These are phyloP conservation scores for Aspergillus tubingensis DNA, from an alignment of 2,329 filamentous ascomycete species.

Conservation along the genomic window DNA sequence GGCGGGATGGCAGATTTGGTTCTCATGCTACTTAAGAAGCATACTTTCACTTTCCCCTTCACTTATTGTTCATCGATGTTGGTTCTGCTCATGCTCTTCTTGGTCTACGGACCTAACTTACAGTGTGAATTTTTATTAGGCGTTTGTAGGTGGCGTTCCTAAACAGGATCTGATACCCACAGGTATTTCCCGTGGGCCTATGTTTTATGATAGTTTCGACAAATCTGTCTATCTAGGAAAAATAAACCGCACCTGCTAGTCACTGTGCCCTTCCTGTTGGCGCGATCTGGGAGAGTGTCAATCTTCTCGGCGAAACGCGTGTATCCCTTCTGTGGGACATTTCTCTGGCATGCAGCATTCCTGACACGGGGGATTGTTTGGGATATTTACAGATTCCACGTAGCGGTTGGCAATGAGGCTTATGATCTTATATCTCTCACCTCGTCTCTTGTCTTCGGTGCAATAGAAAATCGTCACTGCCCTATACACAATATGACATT, in stretches of 20 bases:
- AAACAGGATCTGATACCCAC: not conserved
- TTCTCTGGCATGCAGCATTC: conserved; percentile 11
- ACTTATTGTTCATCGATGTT: not conserved
- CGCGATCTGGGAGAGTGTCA: not conserved
- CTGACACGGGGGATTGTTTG: not conserved
- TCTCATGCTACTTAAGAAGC: conserved; percentile 22
- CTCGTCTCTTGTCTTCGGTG: not conserved
- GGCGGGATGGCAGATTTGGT: conserved; percentile 56
- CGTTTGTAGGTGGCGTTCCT: conserved; percentile 12
- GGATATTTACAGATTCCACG: conserved; percentile 14
- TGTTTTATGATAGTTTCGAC: not conserved
- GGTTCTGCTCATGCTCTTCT: not conserved
- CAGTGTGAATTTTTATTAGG: not conserved
- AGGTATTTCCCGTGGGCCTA: not conserved
- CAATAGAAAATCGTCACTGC: not conserved
- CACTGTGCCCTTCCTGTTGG: not conserved
- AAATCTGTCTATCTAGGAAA: no score
- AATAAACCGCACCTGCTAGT: not conserved
- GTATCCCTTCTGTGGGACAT: conserved; percentile 19
- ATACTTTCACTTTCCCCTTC: not conserved
- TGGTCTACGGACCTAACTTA: not conserved
- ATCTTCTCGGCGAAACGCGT: not conserved
- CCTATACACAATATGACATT: conserved; percentile 26
- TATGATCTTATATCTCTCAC: conserved; percentile 4
- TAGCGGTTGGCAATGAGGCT: conserved; percentile 11